Percentiles rank a stretch among this genome's conserved stretches.
phyloP scores from a whole-genome alignment of 768 basidiomycete species.

The Suillus brevipes region DNA sequence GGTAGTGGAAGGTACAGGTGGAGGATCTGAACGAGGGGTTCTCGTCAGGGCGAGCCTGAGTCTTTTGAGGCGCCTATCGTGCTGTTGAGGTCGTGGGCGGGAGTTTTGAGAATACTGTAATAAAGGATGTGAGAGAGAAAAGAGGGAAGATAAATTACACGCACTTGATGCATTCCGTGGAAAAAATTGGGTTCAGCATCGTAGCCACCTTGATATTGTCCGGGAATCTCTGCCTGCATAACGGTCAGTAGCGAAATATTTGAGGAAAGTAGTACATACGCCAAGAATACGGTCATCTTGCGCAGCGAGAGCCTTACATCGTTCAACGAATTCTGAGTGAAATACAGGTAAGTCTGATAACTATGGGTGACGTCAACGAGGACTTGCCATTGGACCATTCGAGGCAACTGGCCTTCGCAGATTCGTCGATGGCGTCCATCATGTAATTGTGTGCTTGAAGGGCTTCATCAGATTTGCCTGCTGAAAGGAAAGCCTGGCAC shows the following conservation, averaged over 20 bases:
- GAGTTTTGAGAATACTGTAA: neutral
- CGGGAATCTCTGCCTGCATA: too few relatives aligned
- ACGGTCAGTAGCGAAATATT: neutral
- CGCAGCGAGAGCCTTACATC: neutral
- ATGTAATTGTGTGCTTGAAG: neutral
- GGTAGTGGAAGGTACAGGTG: neutral
- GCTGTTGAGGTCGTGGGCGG: neutral
- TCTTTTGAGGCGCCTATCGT: neutral
- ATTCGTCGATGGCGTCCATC: neutral
- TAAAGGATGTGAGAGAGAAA: neutral
- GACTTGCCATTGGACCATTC: neutral
- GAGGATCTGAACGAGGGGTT: neutral
- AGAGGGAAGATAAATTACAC: neutral
- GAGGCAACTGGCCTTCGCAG: neutral
- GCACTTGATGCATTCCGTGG: neutral
- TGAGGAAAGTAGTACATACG: neutral
- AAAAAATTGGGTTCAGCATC: neutral
- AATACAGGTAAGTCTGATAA: too few relatives aligned
- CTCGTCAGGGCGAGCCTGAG: neutral
- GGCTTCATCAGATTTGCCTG: neutral
- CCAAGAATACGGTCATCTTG: neutral
- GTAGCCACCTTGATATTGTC: neutral
- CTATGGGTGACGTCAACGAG: too few relatives aligned
- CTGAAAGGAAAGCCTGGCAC: neutral
- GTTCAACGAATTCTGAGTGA: too few relatives aligned